Percentiles rank a stretch among this genome's conserved stretches.
Conservation (phyloP, 352 stramenopile genomes). For the Phytopythium helicoides region DNA sequence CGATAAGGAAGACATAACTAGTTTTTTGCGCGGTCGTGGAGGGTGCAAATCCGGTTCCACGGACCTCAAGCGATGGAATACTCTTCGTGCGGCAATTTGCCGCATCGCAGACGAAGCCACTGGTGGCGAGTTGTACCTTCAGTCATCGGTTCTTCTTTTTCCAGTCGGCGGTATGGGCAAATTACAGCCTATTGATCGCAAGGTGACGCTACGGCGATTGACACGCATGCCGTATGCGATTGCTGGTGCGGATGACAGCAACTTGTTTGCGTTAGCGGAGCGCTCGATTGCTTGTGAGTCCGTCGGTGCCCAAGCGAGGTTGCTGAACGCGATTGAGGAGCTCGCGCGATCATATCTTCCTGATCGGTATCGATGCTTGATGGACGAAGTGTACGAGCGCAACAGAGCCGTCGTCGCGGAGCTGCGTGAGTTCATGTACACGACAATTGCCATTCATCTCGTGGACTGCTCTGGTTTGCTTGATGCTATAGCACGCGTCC, state of each 20-base stretch:
- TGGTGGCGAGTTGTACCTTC: conserved; percentile 39
- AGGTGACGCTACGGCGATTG: conserved; percentile 53
- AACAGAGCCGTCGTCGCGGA: conserved; percentile 49
- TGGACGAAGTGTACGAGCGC: conserved; percentile 67
- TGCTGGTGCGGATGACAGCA: conserved; percentile 47
- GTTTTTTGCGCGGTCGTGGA: conserved; percentile 41
- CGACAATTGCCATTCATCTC: conserved; percentile 38
- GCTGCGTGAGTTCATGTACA: conserved; percentile 65
- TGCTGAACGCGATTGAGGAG: conserved; percentile 68
- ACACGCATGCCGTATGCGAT: conserved; percentile 40
- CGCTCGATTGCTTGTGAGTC: conserved; percentile 63
- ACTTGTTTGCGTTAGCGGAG: conserved; percentile 62
- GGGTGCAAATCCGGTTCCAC: conserved; percentile 16
- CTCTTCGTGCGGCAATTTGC: conserved; percentile 40
- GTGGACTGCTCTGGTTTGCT: conserved; percentile 45
- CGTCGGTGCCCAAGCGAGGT: conserved; percentile 49
- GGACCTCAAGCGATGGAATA: conserved; percentile 35
- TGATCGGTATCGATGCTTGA: conserved; percentile 58
- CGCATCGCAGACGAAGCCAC: conserved; percentile 53
- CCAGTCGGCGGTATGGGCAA: conserved; percentile 1
- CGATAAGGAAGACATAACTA: conserved; percentile 34
- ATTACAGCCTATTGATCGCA: conserved; percentile 8
- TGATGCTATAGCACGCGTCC: conserved; percentile 40
- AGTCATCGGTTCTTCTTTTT: conserved; percentile 39
- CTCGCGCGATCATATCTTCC: conserved; percentile 63